Evolutionary conservation across 257 asterid species (phyloP), one percentile per base, ranked within the genome.

Genomic region (Fraxinus excelsior): DNA sequence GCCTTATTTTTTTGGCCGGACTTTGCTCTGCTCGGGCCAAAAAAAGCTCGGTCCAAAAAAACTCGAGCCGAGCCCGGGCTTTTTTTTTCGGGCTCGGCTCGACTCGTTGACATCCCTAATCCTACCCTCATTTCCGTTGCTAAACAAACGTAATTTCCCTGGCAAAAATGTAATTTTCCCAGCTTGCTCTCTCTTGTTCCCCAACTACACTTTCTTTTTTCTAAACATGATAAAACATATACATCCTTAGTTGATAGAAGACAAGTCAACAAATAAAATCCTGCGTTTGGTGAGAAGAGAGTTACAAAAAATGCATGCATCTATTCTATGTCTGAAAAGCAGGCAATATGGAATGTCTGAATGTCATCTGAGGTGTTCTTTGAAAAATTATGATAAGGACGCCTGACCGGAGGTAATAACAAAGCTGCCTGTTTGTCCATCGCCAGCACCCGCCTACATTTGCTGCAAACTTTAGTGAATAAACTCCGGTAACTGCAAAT

Each of bases 371-470:
- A 19, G 72, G 87, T 53, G 37, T 72, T 79, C 77, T 86, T 86
- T 4, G 86, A 76, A 67, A 78, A 70, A 62, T 18, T 71, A 31
- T 90, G 90, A 80, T 86, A 95, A 80, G 90, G 89, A 60, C 96
- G 96, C 75, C 76, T 78, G 37, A 95, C 97, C 0, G 98, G 97
- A 65, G 99, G 98, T 64, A 95, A 85, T 31, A 93, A 25, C 75
- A 91, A 71, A 16, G 92, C 93, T 12, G 90, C 84, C 74, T 91
- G 97, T 81, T 90, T 91, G 85, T 95, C 99, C 92, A 93, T 91
- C 40, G 86, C 76, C 67, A 95, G 85, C 60, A 93, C 86, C 78
- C 90, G 91, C 53, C 90, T 83, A 37, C 99, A 95, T 84, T 95
- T 95, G 89, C 97, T 91, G 96, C 99, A 95, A 79, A 28, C 83